Percentiles rank a stretch among this genome's conserved stretches.
phyloP scores from a whole-genome alignment of 345 rosid species.

The Eucalyptus victrix region DNA sequence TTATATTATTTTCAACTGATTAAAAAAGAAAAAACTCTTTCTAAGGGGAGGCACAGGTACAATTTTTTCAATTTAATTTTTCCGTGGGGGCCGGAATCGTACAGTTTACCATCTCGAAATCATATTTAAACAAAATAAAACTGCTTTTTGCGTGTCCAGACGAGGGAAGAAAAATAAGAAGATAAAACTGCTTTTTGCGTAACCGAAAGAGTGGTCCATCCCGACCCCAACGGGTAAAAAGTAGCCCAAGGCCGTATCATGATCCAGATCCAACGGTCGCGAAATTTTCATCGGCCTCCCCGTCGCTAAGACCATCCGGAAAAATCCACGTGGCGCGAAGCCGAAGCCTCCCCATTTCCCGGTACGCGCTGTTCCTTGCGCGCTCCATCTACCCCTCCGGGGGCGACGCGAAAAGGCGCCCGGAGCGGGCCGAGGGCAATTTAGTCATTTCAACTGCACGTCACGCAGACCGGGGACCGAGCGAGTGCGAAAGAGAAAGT shows the following conservation, averaged over 20 bases:
- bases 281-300: not conserved
- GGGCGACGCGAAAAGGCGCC: not conserved
- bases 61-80: not conserved
- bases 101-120: not conserved
- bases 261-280: not conserved
- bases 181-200: not conserved
- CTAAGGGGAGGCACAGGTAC: not conserved
- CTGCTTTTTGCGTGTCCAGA: not conserved
- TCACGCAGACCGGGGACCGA: not conserved
- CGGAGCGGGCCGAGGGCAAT: not conserved
- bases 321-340: not conserved
- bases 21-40: not conserved
- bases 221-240: not conserved
- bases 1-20: not conserved
- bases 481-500: not conserved
- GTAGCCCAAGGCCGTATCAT: not conserved
- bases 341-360: not conserved
- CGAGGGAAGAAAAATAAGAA: not conserved
- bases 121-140: not conserved
- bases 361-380: not conserved
- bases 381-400: not conserved
- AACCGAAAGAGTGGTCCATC: not conserved
- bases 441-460: not conserved
- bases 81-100: not conserved
- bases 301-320: not conserved